These are phyloP conservation scores for Coemansia sp. DNA, from an alignment of 192 early-diverging fungal genomes.

Conservation along the genomic window DNA sequence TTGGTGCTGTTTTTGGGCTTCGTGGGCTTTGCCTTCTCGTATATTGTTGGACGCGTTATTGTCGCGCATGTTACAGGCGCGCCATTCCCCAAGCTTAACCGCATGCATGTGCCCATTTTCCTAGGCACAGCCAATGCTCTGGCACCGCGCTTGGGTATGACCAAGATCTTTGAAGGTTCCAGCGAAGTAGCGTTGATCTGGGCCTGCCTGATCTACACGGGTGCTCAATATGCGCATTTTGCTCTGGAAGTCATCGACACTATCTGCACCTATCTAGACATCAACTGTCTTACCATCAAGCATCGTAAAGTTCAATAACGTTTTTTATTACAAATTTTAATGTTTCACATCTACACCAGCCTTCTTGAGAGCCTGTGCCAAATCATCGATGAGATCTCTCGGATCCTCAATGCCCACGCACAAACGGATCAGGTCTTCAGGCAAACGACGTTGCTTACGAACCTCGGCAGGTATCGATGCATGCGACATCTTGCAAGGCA, in stretches of 20 bases:
- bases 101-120: conserved; percentile 61
- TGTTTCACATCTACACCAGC: conserved; percentile 55
- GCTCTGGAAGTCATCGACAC: conserved; percentile 67
- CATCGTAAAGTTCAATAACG: conserved; percentile 35
- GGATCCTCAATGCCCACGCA: conserved; percentile 96
- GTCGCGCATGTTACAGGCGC: conserved; percentile 82
- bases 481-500: conserved; percentile 98
- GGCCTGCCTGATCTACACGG: conserved; percentile 58
- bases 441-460: conserved; percentile 78
- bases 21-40: conserved; percentile 73
- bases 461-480: conserved; percentile 91
- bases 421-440: conserved; percentile 96
- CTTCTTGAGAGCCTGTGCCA: conserved; percentile 67
- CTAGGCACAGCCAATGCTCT: conserved; percentile 62
- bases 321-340: conserved; percentile 4
- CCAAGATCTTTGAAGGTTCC: conserved; percentile 54
- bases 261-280: conserved; percentile 73
- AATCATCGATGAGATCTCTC: conserved; percentile 86
- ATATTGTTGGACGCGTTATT: conserved; percentile 82
- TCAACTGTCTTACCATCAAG: conserved; percentile 78
- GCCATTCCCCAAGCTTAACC: conserved; percentile 74
- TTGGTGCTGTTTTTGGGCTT: conserved; percentile 67
- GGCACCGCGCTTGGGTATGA: conserved; percentile 51
- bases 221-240: conserved; percentile 67
- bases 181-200: conserved; percentile 58